Evolutionary conservation across 306 rosid species (phyloP), one percentile per base, ranked within the genome.

Genomic region (Malus sylvestris): DNA sequence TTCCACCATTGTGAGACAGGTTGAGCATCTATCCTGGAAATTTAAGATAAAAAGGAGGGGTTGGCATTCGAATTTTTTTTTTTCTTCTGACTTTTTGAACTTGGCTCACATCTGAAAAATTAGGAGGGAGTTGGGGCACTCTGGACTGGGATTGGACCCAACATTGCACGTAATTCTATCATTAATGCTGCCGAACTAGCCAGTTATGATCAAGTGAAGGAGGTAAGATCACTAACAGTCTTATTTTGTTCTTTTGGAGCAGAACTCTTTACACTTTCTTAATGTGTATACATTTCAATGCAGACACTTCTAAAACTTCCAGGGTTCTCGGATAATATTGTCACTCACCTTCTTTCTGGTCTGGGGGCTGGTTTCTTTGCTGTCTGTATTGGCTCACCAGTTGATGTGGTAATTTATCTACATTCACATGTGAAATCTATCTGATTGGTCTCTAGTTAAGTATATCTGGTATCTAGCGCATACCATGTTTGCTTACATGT

Each of bases 151-250:
- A 15, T 95, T 42, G 98, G 98, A 78, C 98, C 98, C 74, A 95
- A 95, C 72, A n/a, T 95, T 18, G 92, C 95, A 49, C 88, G 98
- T 86, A 95, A 95, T 77, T 97, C 92, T 60, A 92, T 95, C 82
- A 95, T 95, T 64, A 95, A 95, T 71, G 98, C 98, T 72, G 98
- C 98, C 59, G 98, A 95, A 79, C 88, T 95, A 74, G 98, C 98
- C 63, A 95, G 97, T 84, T 95, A 92, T 76, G 98, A 92, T 85
- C 96, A 95, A 92, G 98, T 95, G 87, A 95, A 95, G 82, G 75
- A 95, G 91, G 98, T 90, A 44, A 65, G 60, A 29, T 68, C 68
- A 61, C 16, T 8, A 16, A 7, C 55, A 68, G 25, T 40, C 51
- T 40, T 66, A 55, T 29, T 55, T 57, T 57, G 57, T 29, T 67